Percentiles rank a stretch among this genome's conserved stretches.
These are phyloP conservation scores for Fusarium poae DNA, from an alignment of 2,329 filamentous ascomycete species.

Conservation along the genomic window DNA sequence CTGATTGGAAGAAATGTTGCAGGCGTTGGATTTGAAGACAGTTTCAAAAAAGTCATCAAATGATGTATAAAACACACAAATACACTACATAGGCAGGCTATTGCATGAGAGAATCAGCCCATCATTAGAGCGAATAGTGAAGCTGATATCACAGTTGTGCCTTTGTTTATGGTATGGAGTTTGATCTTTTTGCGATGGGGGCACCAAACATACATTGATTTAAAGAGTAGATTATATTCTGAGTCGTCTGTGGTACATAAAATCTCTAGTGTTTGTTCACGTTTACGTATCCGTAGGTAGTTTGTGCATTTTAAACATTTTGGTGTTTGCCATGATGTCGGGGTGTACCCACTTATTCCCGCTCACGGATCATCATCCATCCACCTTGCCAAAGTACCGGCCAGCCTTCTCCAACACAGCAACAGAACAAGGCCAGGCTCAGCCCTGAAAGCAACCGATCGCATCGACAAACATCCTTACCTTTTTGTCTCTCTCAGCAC, in stretches of 20 bases:
- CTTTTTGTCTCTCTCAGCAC: conserved; percentile 44
- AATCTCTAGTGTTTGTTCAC: conserved; percentile 25
- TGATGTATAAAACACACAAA: conserved; percentile 5
- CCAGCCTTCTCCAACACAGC: conserved; percentile 49
- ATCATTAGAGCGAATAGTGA: background rate
- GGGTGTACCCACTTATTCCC: conserved; percentile 58
- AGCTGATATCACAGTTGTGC: background rate
- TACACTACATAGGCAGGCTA: background rate
- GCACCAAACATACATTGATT: background rate
- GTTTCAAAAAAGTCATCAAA: conserved; percentile 51
- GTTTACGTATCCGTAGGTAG: conserved; percentile 25
- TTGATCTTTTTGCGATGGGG: background rate
- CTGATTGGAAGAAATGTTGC: conserved; percentile 71
- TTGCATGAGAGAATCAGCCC: background rate
- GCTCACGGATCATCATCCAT: conserved; percentile 47
- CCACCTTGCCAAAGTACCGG: conserved; percentile 39
- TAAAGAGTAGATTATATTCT: too few species aligned
- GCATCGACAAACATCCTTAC: conserved; percentile 39
- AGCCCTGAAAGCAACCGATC: conserved; percentile 38
- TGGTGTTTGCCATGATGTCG: conserved; percentile 49
- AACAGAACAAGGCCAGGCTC: conserved; percentile 41
- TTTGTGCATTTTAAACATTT: conserved; percentile 35
- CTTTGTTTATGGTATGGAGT: background rate
- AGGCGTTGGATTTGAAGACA: conserved; percentile 65
- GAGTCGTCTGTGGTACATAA: too few species aligned